These are phyloP conservation scores for Chalaropsis ovoidea DNA, from an alignment of 2,329 filamentous ascomycete species.

Conservation along the genomic window DNA sequence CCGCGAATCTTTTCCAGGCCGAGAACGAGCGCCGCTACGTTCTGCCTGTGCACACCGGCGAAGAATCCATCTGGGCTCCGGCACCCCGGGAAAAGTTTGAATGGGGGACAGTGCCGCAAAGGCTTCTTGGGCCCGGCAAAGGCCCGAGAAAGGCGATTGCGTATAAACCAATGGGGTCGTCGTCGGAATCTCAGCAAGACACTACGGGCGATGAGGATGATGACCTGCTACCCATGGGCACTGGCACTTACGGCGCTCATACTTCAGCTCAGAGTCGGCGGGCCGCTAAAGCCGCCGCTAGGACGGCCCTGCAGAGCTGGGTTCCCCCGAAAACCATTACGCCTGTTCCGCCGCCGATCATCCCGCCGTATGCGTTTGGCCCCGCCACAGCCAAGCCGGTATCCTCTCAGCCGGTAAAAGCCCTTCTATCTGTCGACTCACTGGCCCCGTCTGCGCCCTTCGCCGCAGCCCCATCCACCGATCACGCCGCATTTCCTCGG, in stretches of 20 bases:
- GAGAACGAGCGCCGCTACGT: constrained; percentile 30
- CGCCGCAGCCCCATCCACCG: too few species aligned
- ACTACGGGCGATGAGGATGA: neutral
- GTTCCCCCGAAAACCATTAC: neutral
- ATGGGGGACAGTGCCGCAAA: constrained; percentile 22
- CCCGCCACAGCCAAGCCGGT: too few species aligned
- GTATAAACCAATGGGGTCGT: neutral
- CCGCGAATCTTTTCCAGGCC: constrained; percentile 22
- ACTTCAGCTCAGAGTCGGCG: neutral
- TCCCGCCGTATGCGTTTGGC: too few species aligned
- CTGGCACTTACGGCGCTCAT: neutral
- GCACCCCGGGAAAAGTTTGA: constrained; percentile 28
- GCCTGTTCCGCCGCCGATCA: too few species aligned
- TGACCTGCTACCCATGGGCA: neutral
- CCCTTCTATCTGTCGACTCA: too few species aligned
- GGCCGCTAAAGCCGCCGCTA: neutral
- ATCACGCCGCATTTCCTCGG: neutral
- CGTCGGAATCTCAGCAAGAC: neutral
- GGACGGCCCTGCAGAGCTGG: neutral
- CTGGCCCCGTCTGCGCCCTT: too few species aligned
- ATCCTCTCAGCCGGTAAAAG: too few species aligned
- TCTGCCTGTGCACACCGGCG: constrained; percentile 30
- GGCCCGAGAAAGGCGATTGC: neutral
- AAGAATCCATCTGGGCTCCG: constrained; percentile 33
- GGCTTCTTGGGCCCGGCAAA: neutral